These are phyloP conservation scores for Blastocystis sp. DNA, from an alignment of 352 stramenopile genomes.

Conservation along the genomic window DNA sequence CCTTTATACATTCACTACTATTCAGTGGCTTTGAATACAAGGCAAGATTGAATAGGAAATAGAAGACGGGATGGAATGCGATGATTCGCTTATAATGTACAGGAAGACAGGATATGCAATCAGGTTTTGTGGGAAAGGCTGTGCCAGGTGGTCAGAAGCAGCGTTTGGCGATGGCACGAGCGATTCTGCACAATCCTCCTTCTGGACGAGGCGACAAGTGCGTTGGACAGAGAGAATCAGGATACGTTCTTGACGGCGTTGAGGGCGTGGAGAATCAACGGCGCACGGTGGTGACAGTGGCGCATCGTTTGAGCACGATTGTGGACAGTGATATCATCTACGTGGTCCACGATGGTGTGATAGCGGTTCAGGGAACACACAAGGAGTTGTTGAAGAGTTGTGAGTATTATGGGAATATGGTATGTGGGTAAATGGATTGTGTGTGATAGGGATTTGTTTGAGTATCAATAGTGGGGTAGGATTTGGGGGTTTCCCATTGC, in stretches of 20 bases:
- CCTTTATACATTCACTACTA: too few species aligned
- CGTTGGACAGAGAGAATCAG: slow-evolving; percentile 77
- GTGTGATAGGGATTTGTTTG: not conserved
- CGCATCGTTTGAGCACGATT: slow-evolving; percentile 73
- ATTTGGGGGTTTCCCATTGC: too few species aligned
- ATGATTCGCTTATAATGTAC: too few species aligned
- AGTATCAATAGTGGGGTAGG: too few species aligned
- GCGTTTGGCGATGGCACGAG: slow-evolving; percentile 73
- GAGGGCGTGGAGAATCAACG: not conserved
- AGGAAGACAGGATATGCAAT: too few species aligned
- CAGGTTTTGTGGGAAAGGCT: slow-evolving; percentile 68
- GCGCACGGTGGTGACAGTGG: slow-evolving; percentile 56
- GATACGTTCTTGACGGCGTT: slow-evolving; percentile 69
- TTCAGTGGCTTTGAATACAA: too few species aligned
- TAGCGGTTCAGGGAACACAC: slow-evolving; percentile 76
- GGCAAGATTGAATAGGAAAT: too few species aligned
- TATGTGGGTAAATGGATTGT: not conserved
- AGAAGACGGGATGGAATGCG: too few species aligned
- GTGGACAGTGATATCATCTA: slow-evolving; percentile 76
- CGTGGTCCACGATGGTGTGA: slow-evolving; percentile 68
- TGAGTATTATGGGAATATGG: not conserved
- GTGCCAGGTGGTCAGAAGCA: slow-evolving; percentile 77
- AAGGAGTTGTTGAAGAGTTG: slow-evolving; percentile 67
- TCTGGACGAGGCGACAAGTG: too few species aligned
- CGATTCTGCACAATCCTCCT: slow-evolving; percentile 67